Percentiles rank a stretch among this genome's conserved stretches.
Conservation (phyloP, 106 monocot genomes). For the Apostasia shenzhenica region DNA sequence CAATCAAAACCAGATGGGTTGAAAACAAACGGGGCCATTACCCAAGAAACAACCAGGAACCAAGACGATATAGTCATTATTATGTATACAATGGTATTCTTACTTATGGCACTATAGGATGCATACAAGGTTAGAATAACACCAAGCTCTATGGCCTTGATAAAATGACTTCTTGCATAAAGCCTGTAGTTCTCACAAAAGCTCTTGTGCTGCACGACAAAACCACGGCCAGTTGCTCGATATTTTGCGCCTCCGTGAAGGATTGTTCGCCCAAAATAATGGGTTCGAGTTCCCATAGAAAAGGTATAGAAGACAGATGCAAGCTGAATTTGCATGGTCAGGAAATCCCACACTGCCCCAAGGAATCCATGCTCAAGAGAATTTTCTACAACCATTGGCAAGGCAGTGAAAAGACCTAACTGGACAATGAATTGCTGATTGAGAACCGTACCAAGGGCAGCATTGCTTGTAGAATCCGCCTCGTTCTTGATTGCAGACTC, state of each 20-base stretch:
- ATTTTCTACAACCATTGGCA: slow-evolving; percentile 68
- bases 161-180: slow-evolving; percentile 90
- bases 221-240: slow-evolving; percentile 87
- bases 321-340: slow-evolving; percentile 89
- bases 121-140: slow-evolving; percentile 84
- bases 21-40: slow-evolving; percentile 83
- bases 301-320: slow-evolving; percentile 88
- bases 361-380: slow-evolving; percentile 70
- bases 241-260: slow-evolving; percentile 97
- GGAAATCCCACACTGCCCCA: slow-evolving; percentile 73
- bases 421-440: slow-evolving; percentile 72
- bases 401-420: slow-evolving; percentile 54
- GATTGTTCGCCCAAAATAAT: slow-evolving; percentile 64
- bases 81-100: slow-evolving; percentile 77
- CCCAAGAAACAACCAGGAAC: slow-evolving; percentile 91
- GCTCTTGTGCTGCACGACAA: slow-evolving; percentile 92
- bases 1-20: slow-evolving; percentile 97
- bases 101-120: slow-evolving; percentile 55
- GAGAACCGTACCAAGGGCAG: slow-evolving; percentile 52
- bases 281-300: slow-evolving; percentile 53
- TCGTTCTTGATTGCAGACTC: slow-evolving; percentile 36
- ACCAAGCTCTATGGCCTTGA: slow-evolving; percentile 92
- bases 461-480: slow-evolving; percentile 34
- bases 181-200: slow-evolving; percentile 92
- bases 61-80: slow-evolving; percentile 82